Evolutionary conservation across 768 basidiomycete genomes (phyloP).

Genomic region (Fibroporia radiculosa): DNA sequence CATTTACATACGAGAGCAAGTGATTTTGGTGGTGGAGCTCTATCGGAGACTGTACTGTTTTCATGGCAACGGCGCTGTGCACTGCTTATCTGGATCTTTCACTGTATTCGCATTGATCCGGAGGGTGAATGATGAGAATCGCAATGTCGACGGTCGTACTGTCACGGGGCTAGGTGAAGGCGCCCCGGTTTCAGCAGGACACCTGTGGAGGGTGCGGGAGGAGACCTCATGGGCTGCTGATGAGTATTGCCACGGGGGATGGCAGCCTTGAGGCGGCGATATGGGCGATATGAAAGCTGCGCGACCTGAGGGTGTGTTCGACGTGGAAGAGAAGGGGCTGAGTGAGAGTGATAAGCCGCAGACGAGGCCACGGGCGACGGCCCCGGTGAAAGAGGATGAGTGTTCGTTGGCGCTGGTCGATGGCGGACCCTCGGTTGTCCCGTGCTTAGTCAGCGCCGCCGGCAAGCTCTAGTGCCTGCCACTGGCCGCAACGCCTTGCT

Average conservation of each 20-base stretch:
- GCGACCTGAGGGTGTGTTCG: conserved; percentile 1
- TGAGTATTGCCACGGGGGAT: too few relatives aligned
- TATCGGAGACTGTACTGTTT: too few relatives aligned
- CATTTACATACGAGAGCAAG: too few relatives aligned
- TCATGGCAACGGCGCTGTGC: too few relatives aligned
- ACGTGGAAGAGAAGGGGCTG: conserved; percentile 1
- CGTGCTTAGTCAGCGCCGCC: conserved; percentile 16
- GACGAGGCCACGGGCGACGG: background rate
- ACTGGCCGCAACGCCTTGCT: conserved; percentile 11
- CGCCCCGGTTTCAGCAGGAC: too few relatives aligned
- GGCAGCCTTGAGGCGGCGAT: conserved; percentile 3
- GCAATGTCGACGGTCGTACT: background rate
- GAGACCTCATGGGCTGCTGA: too few relatives aligned
- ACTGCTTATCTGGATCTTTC: too few relatives aligned
- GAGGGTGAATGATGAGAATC: background rate
- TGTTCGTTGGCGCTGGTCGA: background rate
- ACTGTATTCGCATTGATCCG: conserved; percentile 11
- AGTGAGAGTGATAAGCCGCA: background rate
- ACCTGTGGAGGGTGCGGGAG: too few relatives aligned
- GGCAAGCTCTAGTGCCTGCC: conserved; percentile 12
- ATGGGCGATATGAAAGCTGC: conserved; percentile 4
- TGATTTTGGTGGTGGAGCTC: too few relatives aligned
- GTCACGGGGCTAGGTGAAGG: background rate
- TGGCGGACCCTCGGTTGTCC: background rate
- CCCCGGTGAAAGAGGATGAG: too few relatives aligned